These are phyloP conservation scores for Amoebophrya sp. DNA, from an alignment of 169 alveolate species.

Conservation along the genomic window DNA sequence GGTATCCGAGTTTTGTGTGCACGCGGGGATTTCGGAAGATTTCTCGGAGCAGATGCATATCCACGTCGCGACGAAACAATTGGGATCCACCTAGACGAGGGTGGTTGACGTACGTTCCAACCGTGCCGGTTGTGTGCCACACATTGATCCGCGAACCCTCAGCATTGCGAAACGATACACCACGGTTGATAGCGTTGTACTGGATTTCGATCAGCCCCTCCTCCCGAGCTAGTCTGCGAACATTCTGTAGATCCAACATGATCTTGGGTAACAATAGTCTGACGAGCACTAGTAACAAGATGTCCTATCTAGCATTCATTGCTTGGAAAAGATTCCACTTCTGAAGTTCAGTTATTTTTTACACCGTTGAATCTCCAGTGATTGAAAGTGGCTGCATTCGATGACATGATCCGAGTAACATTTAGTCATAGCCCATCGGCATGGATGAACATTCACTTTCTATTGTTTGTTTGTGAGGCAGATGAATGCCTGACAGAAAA, in stretches of 20 bases:
- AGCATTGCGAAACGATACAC: neutral
- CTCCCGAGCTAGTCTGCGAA: neutral
- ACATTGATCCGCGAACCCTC: neutral
- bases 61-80: neutral
- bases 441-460: too few species aligned
- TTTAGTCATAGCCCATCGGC: too few species aligned
- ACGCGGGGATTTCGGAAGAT: neutral
- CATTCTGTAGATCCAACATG: neutral
- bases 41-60: neutral
- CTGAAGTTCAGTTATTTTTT: too few species aligned
- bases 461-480: too few species aligned
- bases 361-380: too few species aligned
- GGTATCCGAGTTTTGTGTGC: neutral
- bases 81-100: neutral
- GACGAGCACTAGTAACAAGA: too few species aligned
- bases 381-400: too few species aligned
- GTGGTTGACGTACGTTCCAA: neutral
- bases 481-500: too few species aligned
- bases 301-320: too few species aligned
- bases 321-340: too few species aligned
- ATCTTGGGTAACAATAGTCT: neutral
- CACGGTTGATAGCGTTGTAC: neutral
- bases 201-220: neutral
- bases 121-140: neutral
- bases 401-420: too few species aligned